Evolutionary conservation across 73 alveolate species (phyloP).

Genomic region (Symbiodinium pilosum): DNA sequence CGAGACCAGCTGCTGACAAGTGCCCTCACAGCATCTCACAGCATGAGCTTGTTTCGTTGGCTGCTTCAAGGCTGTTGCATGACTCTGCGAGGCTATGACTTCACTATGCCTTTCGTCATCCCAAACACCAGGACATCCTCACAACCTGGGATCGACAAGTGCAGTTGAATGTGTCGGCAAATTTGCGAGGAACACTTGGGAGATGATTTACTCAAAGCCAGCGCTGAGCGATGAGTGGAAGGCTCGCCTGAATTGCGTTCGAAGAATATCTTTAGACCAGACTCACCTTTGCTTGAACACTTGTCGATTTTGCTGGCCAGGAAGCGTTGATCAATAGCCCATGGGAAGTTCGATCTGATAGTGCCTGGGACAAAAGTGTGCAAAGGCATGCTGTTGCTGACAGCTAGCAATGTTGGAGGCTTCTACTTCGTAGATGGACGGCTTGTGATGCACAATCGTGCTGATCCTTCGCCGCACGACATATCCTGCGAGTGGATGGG

Average conservation of each 20-base stretch:
- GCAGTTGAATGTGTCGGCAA: neutral
- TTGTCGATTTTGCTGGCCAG: too few relatives aligned
- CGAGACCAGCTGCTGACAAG: slow-evolving; percentile 96
- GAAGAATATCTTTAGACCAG: neutral
- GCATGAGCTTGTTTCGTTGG: too few relatives aligned
- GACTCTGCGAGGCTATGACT: slow-evolving; percentile 95
- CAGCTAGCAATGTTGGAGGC: neutral
- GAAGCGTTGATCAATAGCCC: slow-evolving; percentile 96
- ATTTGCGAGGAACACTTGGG: slow-evolving; percentile 96
- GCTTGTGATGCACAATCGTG: slow-evolving; percentile 91
- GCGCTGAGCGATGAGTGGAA: slow-evolving; percentile 96
- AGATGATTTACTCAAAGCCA: slow-evolving; percentile 97
- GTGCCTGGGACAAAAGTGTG: slow-evolving; percentile 21
- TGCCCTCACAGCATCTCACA: neutral
- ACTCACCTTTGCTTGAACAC: neutral
- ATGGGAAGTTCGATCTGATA: slow-evolving; percentile 97
- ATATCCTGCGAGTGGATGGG: too few relatives aligned
- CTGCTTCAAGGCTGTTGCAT: neutral
- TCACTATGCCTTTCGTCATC: slow-evolving; percentile 96
- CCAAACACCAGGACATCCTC: slow-evolving; percentile 96
- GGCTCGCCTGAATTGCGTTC: neutral
- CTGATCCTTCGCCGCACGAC: slow-evolving; percentile 18
- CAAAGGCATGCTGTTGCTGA: neutral
- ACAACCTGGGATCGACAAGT: too few relatives aligned
- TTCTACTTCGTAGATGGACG: slow-evolving; percentile 97